A percentile compares a stretch with the other conserved stretches of the same genome.
phyloP scores from a whole-genome alignment of 2,329 filamentous ascomycete genomes.

The Botrytis byssoidea region DNA sequence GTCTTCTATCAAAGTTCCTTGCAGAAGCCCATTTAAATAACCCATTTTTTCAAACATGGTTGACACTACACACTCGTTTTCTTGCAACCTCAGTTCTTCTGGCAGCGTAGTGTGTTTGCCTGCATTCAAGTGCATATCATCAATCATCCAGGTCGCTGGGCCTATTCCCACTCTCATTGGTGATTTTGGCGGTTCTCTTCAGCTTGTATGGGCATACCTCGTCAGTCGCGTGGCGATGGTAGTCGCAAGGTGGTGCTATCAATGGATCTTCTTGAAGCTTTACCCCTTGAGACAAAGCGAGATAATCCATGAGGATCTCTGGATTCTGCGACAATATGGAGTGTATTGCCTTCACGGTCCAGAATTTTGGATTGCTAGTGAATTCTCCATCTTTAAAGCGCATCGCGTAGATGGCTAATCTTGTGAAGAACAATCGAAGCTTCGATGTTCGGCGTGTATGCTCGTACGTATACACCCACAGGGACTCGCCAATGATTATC shows the following conservation, averaged over 20 bases:
- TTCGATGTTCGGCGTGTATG: not conserved
- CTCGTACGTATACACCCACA: not conserved
- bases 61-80: accelerated
- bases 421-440: not conserved
- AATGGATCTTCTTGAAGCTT: not conserved
- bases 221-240: not conserved
- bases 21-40: accelerated
- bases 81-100: not conserved
- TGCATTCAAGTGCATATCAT: too few relatives aligned
- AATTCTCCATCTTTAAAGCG: not conserved
- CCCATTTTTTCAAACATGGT: not conserved
- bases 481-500: not conserved
- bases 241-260: not conserved
- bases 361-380: not conserved
- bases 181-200: accelerated
- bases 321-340: not conserved
- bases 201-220: not conserved
- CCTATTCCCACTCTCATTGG: not conserved
- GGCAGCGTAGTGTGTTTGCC: accelerated
- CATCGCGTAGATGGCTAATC: not conserved
- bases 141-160: not conserved
- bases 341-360: not conserved
- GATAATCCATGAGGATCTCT: not conserved
- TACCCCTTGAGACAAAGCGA: not conserved
- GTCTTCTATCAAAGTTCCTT: too few relatives aligned